phyloP scores from a whole-genome alignment of 2,329 filamentous ascomycete species.

The Aspergillus sp. region DNA sequence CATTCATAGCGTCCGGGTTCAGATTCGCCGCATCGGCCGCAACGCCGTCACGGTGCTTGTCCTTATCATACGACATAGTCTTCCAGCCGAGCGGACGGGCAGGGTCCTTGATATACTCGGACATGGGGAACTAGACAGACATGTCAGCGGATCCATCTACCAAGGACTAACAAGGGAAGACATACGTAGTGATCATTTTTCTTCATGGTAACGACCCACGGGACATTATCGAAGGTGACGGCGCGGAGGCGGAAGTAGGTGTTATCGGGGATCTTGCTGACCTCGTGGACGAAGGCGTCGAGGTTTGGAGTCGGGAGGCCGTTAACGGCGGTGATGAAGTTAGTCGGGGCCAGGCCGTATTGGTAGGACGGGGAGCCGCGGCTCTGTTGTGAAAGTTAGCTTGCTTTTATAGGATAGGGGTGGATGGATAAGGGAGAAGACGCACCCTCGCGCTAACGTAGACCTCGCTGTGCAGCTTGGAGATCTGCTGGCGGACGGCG shows the following conservation, averaged over 20 bases:
- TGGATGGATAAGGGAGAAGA: slow-evolving; percentile 1
- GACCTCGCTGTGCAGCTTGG: slow-evolving; percentile 88
- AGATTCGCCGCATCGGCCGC: slow-evolving; percentile 32
- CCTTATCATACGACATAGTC: slow-evolving; percentile 46
- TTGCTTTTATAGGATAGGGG: too few relatives aligned
- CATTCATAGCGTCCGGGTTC: slow-evolving; percentile 40
- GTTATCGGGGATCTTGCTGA: slow-evolving; percentile 85
- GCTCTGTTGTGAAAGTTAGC: slow-evolving; percentile 45
- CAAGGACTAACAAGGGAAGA: slow-evolving; percentile 1
- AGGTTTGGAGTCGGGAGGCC: slow-evolving; percentile 75
- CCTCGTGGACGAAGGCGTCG: slow-evolving; percentile 67
- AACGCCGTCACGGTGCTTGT: slow-evolving; percentile 24
- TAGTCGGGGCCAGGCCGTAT: slow-evolving; percentile 88
- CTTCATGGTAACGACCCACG: slow-evolving; percentile 99
- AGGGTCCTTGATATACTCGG: slow-evolving; percentile 53
- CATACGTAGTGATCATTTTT: slow-evolving; percentile 91
- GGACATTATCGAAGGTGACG: slow-evolving; percentile 97
- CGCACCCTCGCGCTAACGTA: slow-evolving; percentile 74
- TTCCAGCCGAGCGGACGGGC: slow-evolving; percentile 47
- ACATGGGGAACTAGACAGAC: slow-evolving; percentile 48
- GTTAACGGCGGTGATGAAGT: slow-evolving; percentile 96
- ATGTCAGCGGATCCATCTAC: slow-evolving; percentile 5
- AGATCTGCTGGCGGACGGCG: slow-evolving; percentile 93
- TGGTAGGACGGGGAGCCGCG: slow-evolving; percentile 77
- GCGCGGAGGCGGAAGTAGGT: slow-evolving; percentile 95